These are phyloP conservation scores for Combretum micranthum DNA, from an alignment of 345 rosid genomes.

Conservation along the genomic window DNA sequence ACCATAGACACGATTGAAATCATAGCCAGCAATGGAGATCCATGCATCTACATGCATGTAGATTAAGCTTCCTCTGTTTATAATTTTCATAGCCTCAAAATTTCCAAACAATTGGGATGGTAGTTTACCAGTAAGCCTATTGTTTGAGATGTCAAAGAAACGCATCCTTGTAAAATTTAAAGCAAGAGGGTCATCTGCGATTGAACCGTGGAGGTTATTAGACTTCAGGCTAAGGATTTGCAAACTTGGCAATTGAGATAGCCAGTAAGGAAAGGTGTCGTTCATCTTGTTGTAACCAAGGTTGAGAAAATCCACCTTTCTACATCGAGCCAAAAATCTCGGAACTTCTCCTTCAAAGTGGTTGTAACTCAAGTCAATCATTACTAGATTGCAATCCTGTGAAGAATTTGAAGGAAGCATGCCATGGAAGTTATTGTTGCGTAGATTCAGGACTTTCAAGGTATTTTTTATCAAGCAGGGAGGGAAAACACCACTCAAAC, in stretches of 20 bases:
- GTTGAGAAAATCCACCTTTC: neutral
- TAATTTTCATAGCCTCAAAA: neutral
- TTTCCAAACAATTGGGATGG: neutral
- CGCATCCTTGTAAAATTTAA: neutral
- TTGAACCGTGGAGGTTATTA: neutral
- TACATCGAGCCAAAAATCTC: neutral
- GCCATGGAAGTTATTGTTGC: neutral
- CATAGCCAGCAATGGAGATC: neutral
- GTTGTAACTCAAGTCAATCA: neutral
- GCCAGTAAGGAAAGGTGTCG: conserved; percentile 1
- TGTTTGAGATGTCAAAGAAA: neutral
- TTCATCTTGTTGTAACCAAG: neutral
- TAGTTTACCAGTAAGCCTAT: neutral
- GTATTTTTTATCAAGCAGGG: neutral
- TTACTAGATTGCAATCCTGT: neutral
- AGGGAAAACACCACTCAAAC: neutral
- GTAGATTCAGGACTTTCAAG: neutral
- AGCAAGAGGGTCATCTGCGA: neutral
- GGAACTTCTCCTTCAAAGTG: neutral
- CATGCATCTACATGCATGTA: neutral
- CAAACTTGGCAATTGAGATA: neutral
- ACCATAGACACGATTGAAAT: neutral
- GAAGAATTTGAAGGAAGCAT: neutral
- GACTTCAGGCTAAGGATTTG: neutral
- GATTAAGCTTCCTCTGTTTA: neutral